Conservation (phyloP, 1,284 basidiomycete genomes). For the Melanopsichium pennsylvanicum region DNA sequence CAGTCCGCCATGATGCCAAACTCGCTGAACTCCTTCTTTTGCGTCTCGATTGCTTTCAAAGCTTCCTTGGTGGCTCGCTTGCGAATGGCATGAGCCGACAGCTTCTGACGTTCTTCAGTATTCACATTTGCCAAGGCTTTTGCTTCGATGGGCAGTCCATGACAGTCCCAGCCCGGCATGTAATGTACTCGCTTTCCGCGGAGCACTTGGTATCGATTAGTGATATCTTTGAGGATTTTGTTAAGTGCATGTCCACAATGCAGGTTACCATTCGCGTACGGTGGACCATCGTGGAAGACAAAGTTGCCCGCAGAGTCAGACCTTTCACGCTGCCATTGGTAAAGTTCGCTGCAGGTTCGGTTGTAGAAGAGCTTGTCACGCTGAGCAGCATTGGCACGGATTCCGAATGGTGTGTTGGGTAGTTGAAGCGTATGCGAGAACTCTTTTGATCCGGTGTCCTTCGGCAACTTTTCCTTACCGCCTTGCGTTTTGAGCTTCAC, state of each 20-base stretch:
- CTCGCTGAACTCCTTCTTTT: constrained; percentile 81
- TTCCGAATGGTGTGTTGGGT: constrained; percentile 82
- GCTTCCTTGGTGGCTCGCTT: constrained; percentile 78
- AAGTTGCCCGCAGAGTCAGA: constrained; percentile 68
- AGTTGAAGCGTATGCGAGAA: constrained; percentile 78
- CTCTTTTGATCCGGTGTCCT: constrained; percentile 20
- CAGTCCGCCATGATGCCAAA: constrained; percentile 95
- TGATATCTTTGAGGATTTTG: constrained; percentile 96
- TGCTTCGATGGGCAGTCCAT: constrained; percentile 84
- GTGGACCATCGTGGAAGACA: constrained; percentile 93
- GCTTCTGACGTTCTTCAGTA: constrained; percentile 70
- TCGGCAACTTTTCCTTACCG: background rate
- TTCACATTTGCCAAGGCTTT: constrained; percentile 53
- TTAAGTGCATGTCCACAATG: constrained; percentile 97
- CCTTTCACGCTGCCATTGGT: constrained; percentile 76
- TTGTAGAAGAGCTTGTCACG: constrained; percentile 73
- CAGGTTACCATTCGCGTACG: constrained; percentile 94
- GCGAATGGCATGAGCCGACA: constrained; percentile 71
- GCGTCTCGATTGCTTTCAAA: constrained; percentile 76
- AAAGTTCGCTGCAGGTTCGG: constrained; percentile 79
- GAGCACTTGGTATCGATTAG: constrained; percentile 86
- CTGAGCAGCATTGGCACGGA: constrained; percentile 76
- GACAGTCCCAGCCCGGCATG: constrained; percentile 97
- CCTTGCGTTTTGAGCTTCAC: constrained; percentile 9
- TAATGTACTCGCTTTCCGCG: constrained; percentile 86